Evolutionary conservation across 2,329 filamentous ascomycete genomes (phyloP), one percentile per base, ranked within the genome.

Genomic region (Trichoderma koningiopsis): DNA sequence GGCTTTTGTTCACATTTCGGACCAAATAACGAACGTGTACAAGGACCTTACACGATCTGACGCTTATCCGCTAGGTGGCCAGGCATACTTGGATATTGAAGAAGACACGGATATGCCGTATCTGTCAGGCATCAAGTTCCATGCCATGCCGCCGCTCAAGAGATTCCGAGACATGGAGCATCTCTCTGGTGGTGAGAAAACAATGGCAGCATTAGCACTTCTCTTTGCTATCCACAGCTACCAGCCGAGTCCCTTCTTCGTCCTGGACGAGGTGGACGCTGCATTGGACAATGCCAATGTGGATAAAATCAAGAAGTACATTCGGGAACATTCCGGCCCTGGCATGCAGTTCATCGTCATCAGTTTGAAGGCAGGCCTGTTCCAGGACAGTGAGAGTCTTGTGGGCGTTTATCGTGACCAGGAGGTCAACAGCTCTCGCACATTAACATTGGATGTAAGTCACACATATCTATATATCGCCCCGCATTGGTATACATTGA

Each of bases 281-380:
- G 96, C 96, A 52, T 87, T 99, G n/a, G 96, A 99, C 79, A 97
- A 97, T 77, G 94, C 95, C 71, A 99, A 99, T 75, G 96, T 98
- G 7, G 91, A 93, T 74, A 94, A 96, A 78, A 94, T 99, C 80
- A 96, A 95, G 73, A 96, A 96, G 80, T 99, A 99, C 77, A 97
- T 99, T 71, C 89, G 91, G 47, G 93, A 97, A 76, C 94, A 99
- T 80, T 92, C 94, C 0, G 93, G 93, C 0, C 96, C 96, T 1
- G 96, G 96, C 16, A 98, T 98, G 94, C 96, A 99, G 80, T 99
- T 99, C 75, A 96, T 99, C 71, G 96, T 99, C 73, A 99, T 99
- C 80, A 94, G 90, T 82, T 86, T 99, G 78, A 99, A 99, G 86
- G 92, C 94, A 0, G 94, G 94, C 1, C 84, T 99, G 68, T 99